Evolutionary conservation across 2,329 filamentous ascomycete species (phyloP), one percentile per base, ranked within the genome.

Genomic region (Coniochaeta sp.): DNA sequence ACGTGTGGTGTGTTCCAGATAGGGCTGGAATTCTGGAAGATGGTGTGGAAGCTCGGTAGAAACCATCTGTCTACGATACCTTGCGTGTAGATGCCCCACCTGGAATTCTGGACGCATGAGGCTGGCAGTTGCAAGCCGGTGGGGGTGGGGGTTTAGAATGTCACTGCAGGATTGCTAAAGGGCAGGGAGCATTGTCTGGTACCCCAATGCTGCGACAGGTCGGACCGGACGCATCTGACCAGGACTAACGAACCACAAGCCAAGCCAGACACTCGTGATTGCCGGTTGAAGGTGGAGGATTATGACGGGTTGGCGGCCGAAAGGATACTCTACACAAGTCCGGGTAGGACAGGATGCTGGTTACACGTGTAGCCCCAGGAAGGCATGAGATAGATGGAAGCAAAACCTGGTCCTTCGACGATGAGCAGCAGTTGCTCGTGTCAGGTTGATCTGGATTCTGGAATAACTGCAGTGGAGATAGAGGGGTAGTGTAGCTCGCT

Each of bases 21-120:
- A 24, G 31, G 24, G 22, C 24, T 52, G 47, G 47, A 50, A 52
- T 52, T 52, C 47, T 52, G 22, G 47, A 52, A 52, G 24, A 26
- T 50, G 44, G 44, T 50, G 44, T 50, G 44, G 44, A 50, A 50
- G 44, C 44, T 50, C 44, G 44, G 44, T 50, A 50, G 44, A 50
- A n/a, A 22, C 43, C n/a, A 47, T 47, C 8, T 43, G 6, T 34
- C 33, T 34, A 34, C 6, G 6, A 12, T 40, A 40, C 38, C 16
- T 5, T 12, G 17, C 16, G 5, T 22, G 40, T 43, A 38, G 34
- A 22, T 4, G 6, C 11, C n/a, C n/a, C 47, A 31, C 31, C 22
- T 31, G 24, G 12, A 52, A 28, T n/a, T 2, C 2, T 26, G 22
- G 47, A 31, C 26, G 22, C 47, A 52, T 52, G 31, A 52, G 47